Evolutionary conservation across 2,329 filamentous ascomycete species (phyloP), one percentile per base, ranked within the genome.

Genomic region (Exophiala lecanii-corni): DNA sequence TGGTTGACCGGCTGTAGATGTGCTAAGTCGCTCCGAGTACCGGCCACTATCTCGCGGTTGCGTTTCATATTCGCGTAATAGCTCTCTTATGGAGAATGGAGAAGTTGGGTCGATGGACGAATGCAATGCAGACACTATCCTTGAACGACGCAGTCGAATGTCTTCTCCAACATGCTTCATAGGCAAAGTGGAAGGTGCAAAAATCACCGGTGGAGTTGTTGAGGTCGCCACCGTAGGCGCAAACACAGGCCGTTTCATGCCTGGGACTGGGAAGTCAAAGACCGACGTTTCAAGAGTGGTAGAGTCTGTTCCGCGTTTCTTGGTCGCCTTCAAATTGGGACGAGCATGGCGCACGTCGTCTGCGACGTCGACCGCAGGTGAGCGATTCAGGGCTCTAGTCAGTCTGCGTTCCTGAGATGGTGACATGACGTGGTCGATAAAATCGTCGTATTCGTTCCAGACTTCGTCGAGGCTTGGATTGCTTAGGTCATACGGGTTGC

Each of bases 371-470:
- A 77, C 79, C 1, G 72, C 74, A 4, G 73, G 67, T 1, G 78
- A 79, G 1, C 66, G 65, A 2, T 73, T n/a, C n/a, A n/a, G n/a
- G n/a, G n/a, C n/a, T n/a, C n/a, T n/a, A n/a, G n/a, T n/a, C n/a
- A 7, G 23, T 12, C 23, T 6, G 12, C 23, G 23, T 26, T 26
- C 31, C 28, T 40, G 42, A 5, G 63, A 64, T 5, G 71, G 67
- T 3, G 73, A 75, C 37, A 78, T 74, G 9, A 81, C 74, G 44
- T 86, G 82, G 39, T 86, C 85, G 41, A 96, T 76, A 9, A 96
- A 69, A 56, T 96, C 91, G 53, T 97, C 82, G 59, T 94, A 96
- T 64, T 94, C 91, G 39, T 89, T 82, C 91, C 91, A 97, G 2
- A 95, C 76, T 59, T 96, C 91, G 56, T 96, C 91, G 53, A 41